Base-by-base conservation (phyloP, 116 monocot genomes). In the Cymodocea nodosa region DNA sequence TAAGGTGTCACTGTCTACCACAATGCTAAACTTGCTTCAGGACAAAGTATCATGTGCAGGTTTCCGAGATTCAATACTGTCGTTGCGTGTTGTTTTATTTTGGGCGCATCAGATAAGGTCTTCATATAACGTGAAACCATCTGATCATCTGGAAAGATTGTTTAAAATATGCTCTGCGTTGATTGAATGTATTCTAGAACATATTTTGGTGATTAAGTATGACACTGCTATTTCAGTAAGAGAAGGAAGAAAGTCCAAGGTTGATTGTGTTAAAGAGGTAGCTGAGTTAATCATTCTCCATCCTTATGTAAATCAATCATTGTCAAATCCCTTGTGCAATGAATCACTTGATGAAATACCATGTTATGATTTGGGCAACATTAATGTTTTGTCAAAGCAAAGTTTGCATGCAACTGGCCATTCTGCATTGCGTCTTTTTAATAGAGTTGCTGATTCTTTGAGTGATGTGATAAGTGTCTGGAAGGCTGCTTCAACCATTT, bases 251-350 rank as follows among this genome's bases (percentile, higher is more conserved):
- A 74, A 67, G 52, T 55, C 30, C 50, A 10, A 44, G 71, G 24
- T 36, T 60, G 51, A 76, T 30, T 70, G 67, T 71, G 35, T 80
- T 63, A 60, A 55, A 44, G 74, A 79, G 62, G 60, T 82, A 18
- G 68, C 76, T 58, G 97, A 90, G 44, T 56, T 80, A 22, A 67
- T 90, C 65, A 62, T 88, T 50, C 69, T 73, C 49, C 87, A 97
- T 72, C 97, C 97, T 74, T 24, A 85, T 64, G 67, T 90, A 22
- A 73, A 9, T 20, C 34, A 72, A 51, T 71, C 72, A 48, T 51
- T 90, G 60, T 53, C 76, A 64, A 56, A 80, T 50, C 81, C 85
- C 70, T 70, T 89, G 30, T 71, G 58, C 60, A 71, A 44, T 18
- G 56, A 57, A 25, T 24, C 60, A 65, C 44, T 68, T 49, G 40